Base-by-base conservation (phyloP, 2,329 filamentous ascomycete genomes). In the Chaetomiaceae sp. region DNA sequence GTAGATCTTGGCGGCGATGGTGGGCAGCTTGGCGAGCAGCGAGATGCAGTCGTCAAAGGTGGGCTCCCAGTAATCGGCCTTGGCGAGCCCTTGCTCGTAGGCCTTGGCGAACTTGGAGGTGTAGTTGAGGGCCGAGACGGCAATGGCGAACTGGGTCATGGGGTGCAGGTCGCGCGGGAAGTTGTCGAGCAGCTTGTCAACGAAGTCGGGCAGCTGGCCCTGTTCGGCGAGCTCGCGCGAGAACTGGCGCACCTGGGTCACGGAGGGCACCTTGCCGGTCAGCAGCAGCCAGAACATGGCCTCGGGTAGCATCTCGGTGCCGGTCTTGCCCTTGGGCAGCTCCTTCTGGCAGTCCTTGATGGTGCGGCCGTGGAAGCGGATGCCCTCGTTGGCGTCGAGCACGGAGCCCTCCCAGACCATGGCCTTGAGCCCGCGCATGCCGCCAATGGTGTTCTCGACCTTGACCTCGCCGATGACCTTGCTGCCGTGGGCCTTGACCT, bases 341-440 rank as follows among this genome's bases (percentile, higher is more conserved):
- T 89, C 84, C 57, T 83, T 80, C 65, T 97, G 93, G 74, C 93
- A 98, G 65, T 98, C 91, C 72, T 95, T 95, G 75, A 98, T 98
- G 54, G 90, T 96, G 62, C 85, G 86, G 65, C 93, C 93, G 67
- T 97, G 93, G 77, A 98, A 98, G 54, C 91, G 87, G 65, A 98
- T 98, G 50, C 93, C 93, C 72, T 97, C 90, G 62, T 98, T 85
- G 57, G 93, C 86, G 63, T 98, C 93, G 40, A 98, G 83, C 19
- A 97, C 91, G 10, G 90, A 96, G 38, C 93, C 93, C 70, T 98
- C 93, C 93, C 93, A 98, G 45, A 98, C 79, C 89, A 98, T 96
- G 57, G 90, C 87, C 72, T 95, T 96, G 57, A 98, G 79, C 32
- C 91, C 91, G 68, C 90, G 86, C 93, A 97, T 97, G 62, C 93